phyloP scores from a whole-genome alignment of 805 yeast genomes.

The Helenozyma baotianmanensis region DNA sequence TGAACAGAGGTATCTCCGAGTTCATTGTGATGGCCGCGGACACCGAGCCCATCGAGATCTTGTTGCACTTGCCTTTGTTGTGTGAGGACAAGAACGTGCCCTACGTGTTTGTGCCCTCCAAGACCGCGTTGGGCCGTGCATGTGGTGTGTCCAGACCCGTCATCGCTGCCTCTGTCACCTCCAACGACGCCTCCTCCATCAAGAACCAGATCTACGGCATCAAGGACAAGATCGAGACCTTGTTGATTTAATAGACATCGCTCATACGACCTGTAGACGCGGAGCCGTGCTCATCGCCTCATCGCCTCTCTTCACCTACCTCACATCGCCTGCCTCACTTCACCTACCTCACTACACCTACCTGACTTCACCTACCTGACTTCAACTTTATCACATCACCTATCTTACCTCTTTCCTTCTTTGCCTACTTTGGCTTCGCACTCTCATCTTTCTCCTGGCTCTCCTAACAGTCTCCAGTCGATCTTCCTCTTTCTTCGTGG shows the following conservation, averaged over 20 bases:
- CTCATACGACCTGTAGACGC: too few relatives aligned
- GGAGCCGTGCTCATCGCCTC: too few relatives aligned
- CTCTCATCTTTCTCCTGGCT: too few relatives aligned
- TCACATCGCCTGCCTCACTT: too few relatives aligned
- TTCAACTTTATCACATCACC: too few relatives aligned
- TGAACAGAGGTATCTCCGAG: conserved; percentile 99
- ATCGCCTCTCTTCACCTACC: too few relatives aligned
- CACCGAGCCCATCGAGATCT: conserved; percentile 97
- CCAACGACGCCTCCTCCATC: conserved; percentile 97
- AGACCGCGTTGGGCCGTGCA: conserved; percentile 98
- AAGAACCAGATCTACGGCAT: conserved; percentile 95
- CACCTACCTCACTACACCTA: too few relatives aligned
- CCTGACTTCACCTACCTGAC: too few relatives aligned
- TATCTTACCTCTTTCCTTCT: too few relatives aligned
- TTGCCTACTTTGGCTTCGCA: too few relatives aligned
- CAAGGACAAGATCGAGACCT: conserved; percentile 98
- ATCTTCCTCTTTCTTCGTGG: too few relatives aligned
- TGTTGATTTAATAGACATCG: conserved; percentile 88
- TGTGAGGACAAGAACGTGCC: conserved; percentile 99
- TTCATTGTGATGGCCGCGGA: conserved; percentile 99
- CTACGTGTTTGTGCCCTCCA: conserved; percentile 97
- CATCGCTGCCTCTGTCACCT: conserved; percentile 95
- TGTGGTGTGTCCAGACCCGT: conserved; percentile 99
- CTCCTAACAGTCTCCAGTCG: too few relatives aligned
- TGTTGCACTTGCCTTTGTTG: conserved; percentile 92